Evolutionary conservation across 179 eudicot species (phyloP).

Genomic region (Drosera spatulata): DNA sequence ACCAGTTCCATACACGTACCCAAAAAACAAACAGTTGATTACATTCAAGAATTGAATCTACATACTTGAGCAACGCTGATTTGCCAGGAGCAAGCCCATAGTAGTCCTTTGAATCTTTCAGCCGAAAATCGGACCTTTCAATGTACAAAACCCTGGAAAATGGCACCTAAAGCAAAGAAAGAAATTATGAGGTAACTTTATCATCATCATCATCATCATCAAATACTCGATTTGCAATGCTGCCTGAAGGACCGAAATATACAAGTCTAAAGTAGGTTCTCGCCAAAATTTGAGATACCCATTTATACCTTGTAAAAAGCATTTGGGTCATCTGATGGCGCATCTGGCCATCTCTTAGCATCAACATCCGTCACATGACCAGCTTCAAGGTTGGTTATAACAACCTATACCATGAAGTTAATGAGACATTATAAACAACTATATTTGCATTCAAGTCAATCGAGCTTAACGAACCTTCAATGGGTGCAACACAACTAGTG

Average conservation of each 20-base stretch:
- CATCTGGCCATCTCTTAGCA: slow-evolving; percentile 98
- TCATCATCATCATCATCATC: no score
- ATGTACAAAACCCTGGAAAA: slow-evolving; percentile 80
- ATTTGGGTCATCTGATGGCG: slow-evolving; percentile 50
- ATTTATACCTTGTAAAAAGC: slow-evolving; percentile 73
- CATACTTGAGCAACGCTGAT: slow-evolving; percentile 71
- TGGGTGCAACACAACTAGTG: slow-evolving; percentile 82
- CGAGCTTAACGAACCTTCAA: slow-evolving; percentile 50
- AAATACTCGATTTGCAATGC: no score
- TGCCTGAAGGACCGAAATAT: no score
- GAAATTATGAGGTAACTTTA: no score
- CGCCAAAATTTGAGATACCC: no score
- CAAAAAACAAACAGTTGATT: no score
- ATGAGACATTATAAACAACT: slow-evolving; percentile 5
- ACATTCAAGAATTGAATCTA: background rate
- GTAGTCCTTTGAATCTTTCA: slow-evolving; percentile 91
- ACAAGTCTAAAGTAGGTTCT: no score
- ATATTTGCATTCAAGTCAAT: slow-evolving; percentile 1
- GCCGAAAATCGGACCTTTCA: slow-evolving; percentile 76
- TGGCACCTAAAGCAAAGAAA: slow-evolving; percentile 40
- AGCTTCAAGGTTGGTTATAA: slow-evolving; percentile 81
- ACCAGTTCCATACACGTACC: no score
- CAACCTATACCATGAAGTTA: slow-evolving; percentile 36
- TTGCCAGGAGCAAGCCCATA: slow-evolving; percentile 96
- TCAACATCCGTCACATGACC: slow-evolving; percentile 59